phyloP scores from a whole-genome alignment of 2,329 filamentous ascomycete genomes.

The Didymella arachidicola region DNA sequence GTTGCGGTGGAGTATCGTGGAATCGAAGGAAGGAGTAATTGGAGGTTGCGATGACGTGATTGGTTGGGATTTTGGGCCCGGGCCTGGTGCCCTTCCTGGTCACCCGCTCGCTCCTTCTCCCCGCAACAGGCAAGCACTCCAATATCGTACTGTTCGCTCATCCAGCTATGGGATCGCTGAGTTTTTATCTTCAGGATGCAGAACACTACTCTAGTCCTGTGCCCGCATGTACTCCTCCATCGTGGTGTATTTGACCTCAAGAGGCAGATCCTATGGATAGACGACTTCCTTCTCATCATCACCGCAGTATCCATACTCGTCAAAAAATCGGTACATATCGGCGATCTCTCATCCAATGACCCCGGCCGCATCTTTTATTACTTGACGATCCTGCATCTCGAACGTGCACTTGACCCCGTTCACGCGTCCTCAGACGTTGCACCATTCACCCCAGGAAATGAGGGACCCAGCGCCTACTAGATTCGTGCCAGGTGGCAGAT shows the following conservation, averaged over 20 bases:
- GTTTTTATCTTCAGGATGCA: not conserved
- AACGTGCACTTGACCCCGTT: constrained; percentile 31
- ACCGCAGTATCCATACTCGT: constrained; percentile 50
- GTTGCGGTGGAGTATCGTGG: not conserved
- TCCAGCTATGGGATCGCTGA: not conserved
- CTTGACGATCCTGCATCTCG: constrained; percentile 22
- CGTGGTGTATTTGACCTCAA: constrained; percentile 30
- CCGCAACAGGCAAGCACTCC: not conserved
- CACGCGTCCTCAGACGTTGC: constrained; percentile 31
- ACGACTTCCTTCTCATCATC: constrained; percentile 40
- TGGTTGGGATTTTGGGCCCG: constrained; percentile 2
- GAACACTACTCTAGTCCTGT: constrained; percentile 30
- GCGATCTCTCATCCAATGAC: constrained; percentile 38
- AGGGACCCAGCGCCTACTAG: constrained; percentile 35
- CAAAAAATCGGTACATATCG: constrained; percentile 47
- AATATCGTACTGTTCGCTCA: too few species aligned
- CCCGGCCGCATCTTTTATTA: constrained; percentile 34
- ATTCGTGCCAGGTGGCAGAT: constrained; percentile 32
- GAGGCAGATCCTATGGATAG: constrained; percentile 37
- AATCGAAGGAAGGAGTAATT: not conserved
- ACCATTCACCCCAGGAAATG: constrained; percentile 36
- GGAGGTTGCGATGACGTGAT: constrained; percentile 4
- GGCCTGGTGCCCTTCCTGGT: not conserved
- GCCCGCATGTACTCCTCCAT: constrained; percentile 39
- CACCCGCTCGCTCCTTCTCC: not conserved